Conservation (phyloP, 1,139 yeast species). For the Magnusiomyces suaveolens region DNA sequence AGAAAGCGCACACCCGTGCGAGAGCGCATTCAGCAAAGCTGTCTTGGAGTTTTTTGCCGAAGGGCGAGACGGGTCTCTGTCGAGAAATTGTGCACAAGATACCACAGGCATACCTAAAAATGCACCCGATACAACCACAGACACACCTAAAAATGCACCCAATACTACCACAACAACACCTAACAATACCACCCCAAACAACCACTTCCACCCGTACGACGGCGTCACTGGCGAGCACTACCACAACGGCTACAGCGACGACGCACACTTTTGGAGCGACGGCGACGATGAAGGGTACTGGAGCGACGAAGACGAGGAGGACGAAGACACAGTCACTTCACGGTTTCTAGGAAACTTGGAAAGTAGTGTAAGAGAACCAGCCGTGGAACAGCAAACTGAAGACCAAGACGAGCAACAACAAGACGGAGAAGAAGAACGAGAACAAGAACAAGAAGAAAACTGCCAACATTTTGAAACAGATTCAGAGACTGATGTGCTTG, state of each 20-base stretch:
- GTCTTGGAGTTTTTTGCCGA: too few species aligned
- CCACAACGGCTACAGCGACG: background rate
- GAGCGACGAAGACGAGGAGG: background rate
- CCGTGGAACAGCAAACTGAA: too few species aligned
- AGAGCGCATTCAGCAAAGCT: too few species aligned
- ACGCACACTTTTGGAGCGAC: background rate
- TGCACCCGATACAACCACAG: too few species aligned
- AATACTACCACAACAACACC: too few species aligned
- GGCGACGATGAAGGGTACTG: conserved; percentile 1
- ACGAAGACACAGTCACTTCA: conserved; percentile 1
- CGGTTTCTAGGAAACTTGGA: conserved; percentile 1
- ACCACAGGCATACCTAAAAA: too few species aligned
- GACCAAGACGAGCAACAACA: too few species aligned
- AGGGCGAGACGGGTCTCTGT: too few species aligned
- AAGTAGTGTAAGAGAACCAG: background rate
- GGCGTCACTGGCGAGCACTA: background rate
- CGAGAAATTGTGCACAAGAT: too few species aligned
- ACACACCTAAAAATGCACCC: too few species aligned
- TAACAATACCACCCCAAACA: too few species aligned
- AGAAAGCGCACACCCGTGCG: too few species aligned
- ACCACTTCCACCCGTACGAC: background rate
- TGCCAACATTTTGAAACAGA: background rate
- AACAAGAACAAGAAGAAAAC: background rate
- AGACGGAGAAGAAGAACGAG: background rate
- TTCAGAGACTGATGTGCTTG: background rate